phyloP scores from a whole-genome alignment of 2,329 filamentous ascomycete genomes.

The Fusarium verrucosum region DNA sequence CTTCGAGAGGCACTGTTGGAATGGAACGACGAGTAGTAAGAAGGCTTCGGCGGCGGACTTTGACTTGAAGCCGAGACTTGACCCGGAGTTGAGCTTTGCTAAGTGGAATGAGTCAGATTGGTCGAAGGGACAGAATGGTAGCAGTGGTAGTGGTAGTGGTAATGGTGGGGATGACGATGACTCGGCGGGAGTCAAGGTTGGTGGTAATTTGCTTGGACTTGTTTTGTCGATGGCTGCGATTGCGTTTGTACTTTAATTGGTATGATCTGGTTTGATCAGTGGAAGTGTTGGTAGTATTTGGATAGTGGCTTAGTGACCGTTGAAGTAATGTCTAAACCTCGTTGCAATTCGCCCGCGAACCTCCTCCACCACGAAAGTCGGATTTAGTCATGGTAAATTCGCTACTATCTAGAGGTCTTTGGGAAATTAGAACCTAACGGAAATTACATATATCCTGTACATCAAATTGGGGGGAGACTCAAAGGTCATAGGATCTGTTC shows the following conservation, averaged over 20 bases:
- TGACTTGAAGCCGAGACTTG: slow-evolving; percentile 29
- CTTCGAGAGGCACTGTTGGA: slow-evolving; percentile 43
- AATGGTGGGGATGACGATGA: neutral
- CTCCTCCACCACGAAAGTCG: no score
- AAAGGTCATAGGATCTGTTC: no score
- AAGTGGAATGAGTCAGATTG: slow-evolving; percentile 40
- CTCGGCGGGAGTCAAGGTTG: neutral
- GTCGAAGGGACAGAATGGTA: neutral
- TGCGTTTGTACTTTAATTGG: neutral
- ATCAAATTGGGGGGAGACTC: no score
- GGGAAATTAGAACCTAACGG: no score
- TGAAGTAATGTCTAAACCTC: neutral
- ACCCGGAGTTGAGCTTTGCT: slow-evolving; percentile 33
- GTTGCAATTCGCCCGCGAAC: no score
- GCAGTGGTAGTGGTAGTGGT: neutral
- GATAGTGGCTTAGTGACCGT: neutral
- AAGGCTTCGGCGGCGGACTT: slow-evolving; percentile 27
- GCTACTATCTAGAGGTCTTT: no score
- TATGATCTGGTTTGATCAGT: no score
- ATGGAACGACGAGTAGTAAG: slow-evolving; percentile 26
- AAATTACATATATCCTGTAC: no score
- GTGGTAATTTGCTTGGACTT: neutral
- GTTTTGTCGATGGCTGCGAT: neutral
- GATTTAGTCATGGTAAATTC: no score
- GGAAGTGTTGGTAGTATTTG: neutral